Evolutionary conservation across 106 monocot species (phyloP), one percentile per base, ranked within the genome.

Genomic region (Allium fistulosum): DNA sequence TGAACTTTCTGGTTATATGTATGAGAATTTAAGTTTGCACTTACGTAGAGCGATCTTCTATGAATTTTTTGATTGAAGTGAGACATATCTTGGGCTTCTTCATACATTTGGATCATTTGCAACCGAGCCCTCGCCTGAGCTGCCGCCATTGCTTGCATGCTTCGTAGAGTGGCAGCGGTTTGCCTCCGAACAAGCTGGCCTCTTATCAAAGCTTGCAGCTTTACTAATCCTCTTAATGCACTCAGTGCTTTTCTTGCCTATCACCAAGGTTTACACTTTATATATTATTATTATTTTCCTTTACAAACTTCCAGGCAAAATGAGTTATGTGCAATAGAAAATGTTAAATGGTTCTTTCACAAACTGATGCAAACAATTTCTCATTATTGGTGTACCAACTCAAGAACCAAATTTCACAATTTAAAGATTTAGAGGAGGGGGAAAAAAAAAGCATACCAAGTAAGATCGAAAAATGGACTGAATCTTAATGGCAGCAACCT

Each of bases 231-330:
- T 77, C 74, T 83, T 53, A 90, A 51, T 26, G 87, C 90, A 53
- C 77, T 65, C 49, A 87, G 53, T 53, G 90, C 90, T 73, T 83
- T 90, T 53, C 79, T 78, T 75, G 90, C 90, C 90, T 90, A 72
- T 58, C 73, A 11, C 14, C 56, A 11, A 55, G 11, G 15, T 55
- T 55, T 55, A 55, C 1, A 4, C 6, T 8, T 55, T 55, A 55
- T 15, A 10, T 11, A 55, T 55, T 55, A 15, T 12, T 53, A 53
- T 1, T 13, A 53, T 55, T 12, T 12, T 55, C 13, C 53, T 12
- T 6, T 37, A 37, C 37, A 2, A 37, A 37, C 37, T 37, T 37
- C 4, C 37, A 37, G 37, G 37, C 37, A 37, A 37, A 37, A 37
- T 37, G 37, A 37, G 22, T 22, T 5, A 37, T 37, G 37, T 37